Conservation (phyloP, 2,329 filamentous ascomycete species). For the Colletotrichum siamense region DNA sequence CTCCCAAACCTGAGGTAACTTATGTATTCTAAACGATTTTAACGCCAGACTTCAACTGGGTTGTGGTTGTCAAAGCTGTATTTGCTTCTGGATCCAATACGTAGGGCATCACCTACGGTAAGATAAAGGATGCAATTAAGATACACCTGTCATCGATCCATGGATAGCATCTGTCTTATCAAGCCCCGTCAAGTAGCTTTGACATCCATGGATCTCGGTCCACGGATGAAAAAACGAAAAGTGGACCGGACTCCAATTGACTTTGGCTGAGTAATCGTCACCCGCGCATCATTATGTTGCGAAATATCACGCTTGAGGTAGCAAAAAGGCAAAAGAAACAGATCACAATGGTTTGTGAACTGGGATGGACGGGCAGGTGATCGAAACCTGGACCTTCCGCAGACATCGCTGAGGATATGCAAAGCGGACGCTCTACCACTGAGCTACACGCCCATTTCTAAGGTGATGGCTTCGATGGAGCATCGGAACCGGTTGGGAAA, state of each 20-base stretch:
- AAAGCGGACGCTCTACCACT: slow-evolving; percentile 20
- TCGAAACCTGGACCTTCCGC: slow-evolving; percentile 21
- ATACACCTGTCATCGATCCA: too few species aligned
- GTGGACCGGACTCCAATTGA: not conserved
- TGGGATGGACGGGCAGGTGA: slow-evolving; percentile 9
- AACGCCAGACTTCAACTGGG: not conserved
- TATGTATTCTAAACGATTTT: not conserved
- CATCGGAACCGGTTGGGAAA: not conserved
- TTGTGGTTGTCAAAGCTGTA: not conserved
- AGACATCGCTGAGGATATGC: not conserved
- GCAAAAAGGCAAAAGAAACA: not conserved
- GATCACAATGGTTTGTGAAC: rapidly evolving
- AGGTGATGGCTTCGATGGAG: not conserved
- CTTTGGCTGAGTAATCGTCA: not conserved
- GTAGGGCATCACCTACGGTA: not conserved
- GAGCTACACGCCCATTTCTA: slow-evolving; percentile 1
- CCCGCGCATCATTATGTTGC: not conserved
- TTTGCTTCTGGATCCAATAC: not conserved
- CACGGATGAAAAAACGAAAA: not conserved
- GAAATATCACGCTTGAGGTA: not conserved
- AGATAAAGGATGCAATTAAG: too few species aligned
- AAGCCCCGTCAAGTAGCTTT: not conserved
- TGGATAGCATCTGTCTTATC: not conserved
- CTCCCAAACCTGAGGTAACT: not conserved
- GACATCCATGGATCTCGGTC: not conserved